Conservation (phyloP, 768 basidiomycete genomes). For the Trametes villosa region DNA sequence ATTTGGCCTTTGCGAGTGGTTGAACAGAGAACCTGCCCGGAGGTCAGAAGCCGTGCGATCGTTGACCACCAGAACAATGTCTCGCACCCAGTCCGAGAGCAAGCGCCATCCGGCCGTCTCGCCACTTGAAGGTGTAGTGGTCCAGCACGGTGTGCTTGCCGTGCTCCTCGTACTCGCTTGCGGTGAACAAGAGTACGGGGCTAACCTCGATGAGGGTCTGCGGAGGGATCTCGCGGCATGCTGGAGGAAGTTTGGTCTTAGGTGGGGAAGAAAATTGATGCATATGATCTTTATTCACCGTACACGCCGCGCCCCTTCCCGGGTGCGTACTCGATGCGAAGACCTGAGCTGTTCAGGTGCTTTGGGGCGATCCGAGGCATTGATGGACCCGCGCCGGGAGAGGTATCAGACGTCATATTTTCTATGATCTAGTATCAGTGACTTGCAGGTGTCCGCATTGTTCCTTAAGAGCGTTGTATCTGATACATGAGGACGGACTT, state of each 20-base stretch:
- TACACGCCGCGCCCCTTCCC: constrained; percentile 68
- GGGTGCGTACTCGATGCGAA: constrained; percentile 47
- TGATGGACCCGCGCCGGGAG: not conserved
- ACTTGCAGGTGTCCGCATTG: no score
- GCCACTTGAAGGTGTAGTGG: constrained; percentile 79
- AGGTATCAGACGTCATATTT: not conserved
- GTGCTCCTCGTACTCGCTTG: constrained; percentile 70
- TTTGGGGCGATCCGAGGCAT: constrained; percentile 23
- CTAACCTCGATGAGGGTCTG: constrained; percentile 80
- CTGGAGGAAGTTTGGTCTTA: constrained; percentile 32
- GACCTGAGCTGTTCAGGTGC: constrained; percentile 51
- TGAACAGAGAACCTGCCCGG: constrained; percentile 75
- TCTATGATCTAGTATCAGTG: no score
- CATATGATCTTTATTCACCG: constrained; percentile 43
- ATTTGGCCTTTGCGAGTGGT: constrained; percentile 74
- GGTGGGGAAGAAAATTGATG: not conserved
- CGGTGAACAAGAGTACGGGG: constrained; percentile 78
- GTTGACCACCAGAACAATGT: not conserved
- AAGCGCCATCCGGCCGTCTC: constrained; percentile 74
- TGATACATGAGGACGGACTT: no score
- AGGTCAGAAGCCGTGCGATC: no score
- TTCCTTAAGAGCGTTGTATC: no score
- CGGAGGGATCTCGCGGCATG: constrained; percentile 56
- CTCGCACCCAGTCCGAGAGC: constrained; percentile 73
- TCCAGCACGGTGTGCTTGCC: constrained; percentile 68